A percentile compares a stretch with the other conserved stretches of the same genome.
These are phyloP conservation scores for Tylopilus intermedius DNA, from an alignment of 768 basidiomycete species.

Conservation along the genomic window DNA sequence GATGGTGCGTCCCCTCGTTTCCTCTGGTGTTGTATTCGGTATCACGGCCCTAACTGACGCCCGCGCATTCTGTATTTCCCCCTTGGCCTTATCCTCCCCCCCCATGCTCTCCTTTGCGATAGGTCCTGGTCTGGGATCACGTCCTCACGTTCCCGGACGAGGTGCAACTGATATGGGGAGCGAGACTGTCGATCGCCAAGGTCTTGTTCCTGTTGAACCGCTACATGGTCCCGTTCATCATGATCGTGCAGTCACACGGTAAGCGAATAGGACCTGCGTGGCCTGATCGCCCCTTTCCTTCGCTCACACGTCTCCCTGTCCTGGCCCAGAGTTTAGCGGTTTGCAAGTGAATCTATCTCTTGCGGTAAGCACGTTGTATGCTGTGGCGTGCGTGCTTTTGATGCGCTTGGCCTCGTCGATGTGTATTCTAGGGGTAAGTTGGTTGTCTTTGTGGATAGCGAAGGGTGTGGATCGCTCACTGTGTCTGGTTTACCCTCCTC, in stretches of 20 bases:
- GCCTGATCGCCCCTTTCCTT: not conserved
- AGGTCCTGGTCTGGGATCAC: conserved; percentile 34
- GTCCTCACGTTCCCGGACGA: conserved; percentile 32
- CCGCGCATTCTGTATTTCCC: not conserved
- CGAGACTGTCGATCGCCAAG: conserved; percentile 26
- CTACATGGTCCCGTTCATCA: conserved; percentile 28
- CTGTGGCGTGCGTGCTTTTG: not conserved
- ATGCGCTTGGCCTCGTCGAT: not conserved
- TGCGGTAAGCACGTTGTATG: conserved; percentile 7
- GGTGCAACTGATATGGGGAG: conserved; percentile 31
- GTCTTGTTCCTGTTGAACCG: conserved; percentile 32
- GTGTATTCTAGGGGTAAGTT: conserved; percentile 16
- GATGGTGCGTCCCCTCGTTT: conserved; percentile 14
- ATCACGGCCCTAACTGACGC: not conserved
- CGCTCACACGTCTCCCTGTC: not conserved
- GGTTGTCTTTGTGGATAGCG: not conserved
- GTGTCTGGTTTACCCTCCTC: not conserved
- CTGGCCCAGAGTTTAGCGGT: conserved; percentile 23
- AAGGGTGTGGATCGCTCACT: not conserved
- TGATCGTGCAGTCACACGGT: conserved; percentile 32
- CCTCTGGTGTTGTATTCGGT: not conserved
- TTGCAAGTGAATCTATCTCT: conserved; percentile 6
- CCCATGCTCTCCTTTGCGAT: not conserved
- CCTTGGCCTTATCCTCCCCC: too few species aligned
- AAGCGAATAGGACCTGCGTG: conserved; percentile 3